Evolutionary conservation across 2,329 filamentous ascomycete species (phyloP).

Genomic region (Epicoccum nigrum): DNA sequence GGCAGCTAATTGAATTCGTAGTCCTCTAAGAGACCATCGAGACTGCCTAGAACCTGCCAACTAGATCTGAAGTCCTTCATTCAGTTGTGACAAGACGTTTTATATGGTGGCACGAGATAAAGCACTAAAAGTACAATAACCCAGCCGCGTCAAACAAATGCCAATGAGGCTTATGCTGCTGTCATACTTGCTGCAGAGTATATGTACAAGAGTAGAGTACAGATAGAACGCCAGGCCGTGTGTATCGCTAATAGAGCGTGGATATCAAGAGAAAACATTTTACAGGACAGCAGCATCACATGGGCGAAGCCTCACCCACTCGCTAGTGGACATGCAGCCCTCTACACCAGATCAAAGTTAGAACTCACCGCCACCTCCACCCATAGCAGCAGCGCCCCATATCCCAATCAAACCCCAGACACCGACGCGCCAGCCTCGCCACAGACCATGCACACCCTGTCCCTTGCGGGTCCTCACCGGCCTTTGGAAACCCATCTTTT

Average conservation of each 20-base stretch:
- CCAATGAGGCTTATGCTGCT: too few species aligned
- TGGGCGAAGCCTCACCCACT: background rate
- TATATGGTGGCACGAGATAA: too few species aligned
- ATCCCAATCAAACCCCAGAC: slow-evolving; percentile 79
- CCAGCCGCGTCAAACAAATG: too few species aligned
- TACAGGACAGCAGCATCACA: background rate
- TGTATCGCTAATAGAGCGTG: slow-evolving; percentile 10
- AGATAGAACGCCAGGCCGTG: slow-evolving; percentile 4
- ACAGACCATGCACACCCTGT: slow-evolving; percentile 71
- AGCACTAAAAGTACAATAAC: too few species aligned
- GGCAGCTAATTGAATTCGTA: too few species aligned
- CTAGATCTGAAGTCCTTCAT: too few species aligned
- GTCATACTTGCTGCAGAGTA: too few species aligned
- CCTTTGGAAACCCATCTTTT: slow-evolving; percentile 37
- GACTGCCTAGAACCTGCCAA: too few species aligned
- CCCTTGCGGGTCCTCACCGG: slow-evolving; percentile 60
- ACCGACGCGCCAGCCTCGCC: slow-evolving; percentile 77
- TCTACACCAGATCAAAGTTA: slow-evolving; percentile 18
- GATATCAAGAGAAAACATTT: slow-evolving; percentile 5
- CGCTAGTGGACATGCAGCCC: background rate
- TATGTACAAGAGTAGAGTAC: background rate
- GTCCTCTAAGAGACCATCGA: too few species aligned
- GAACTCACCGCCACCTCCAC: slow-evolving; percentile 48
- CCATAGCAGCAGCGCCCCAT: slow-evolving; percentile 71
- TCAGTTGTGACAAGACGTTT: too few species aligned